phyloP scores from a whole-genome alignment of 1,139 yeast species.

The Lodderomyces metapsilosis region DNA sequence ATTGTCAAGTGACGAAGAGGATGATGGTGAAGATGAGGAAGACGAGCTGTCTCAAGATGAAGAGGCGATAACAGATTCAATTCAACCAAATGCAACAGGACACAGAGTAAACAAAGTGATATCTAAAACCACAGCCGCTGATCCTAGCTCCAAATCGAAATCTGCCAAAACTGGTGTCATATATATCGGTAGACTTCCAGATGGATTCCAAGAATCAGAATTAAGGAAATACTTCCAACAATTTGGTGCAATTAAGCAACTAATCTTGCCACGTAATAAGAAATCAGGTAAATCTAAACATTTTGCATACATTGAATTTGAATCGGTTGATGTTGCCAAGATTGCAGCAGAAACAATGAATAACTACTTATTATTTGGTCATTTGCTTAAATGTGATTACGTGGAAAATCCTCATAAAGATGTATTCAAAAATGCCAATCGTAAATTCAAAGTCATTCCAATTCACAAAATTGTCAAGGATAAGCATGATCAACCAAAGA shows the following conservation, averaged over 20 bases:
- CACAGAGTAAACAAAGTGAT: constrained; percentile 31
- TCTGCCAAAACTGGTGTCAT: constrained; percentile 56
- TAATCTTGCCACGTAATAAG: constrained; percentile 83
- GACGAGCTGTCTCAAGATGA: constrained; percentile 9
- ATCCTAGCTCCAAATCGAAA: constrained; percentile 15
- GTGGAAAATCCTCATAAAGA: constrained; percentile 49
- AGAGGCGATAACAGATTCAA: constrained; percentile 14
- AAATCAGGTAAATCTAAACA: constrained; percentile 91
- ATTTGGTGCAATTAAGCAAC: constrained; percentile 78
- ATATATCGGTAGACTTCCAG: constrained; percentile 89
- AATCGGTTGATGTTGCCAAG: constrained; percentile 69
- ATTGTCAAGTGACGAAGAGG: constrained; percentile 18
- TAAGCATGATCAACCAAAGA: constrained; percentile 57
- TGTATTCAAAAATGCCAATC: constrained; percentile 53
- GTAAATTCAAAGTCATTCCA: constrained; percentile 59
- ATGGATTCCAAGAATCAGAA: constrained; percentile 86
- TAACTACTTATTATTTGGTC: constrained; percentile 87
- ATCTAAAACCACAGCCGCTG: constrained; percentile 10
- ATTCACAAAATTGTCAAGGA: constrained; percentile 56
- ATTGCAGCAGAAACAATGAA: constrained; percentile 95
- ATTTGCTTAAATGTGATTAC: constrained; percentile 67
- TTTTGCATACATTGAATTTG: constrained; percentile 87
- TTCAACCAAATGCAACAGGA: constrained; percentile 14
- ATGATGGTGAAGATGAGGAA: constrained; percentile 16
- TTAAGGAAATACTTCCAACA: constrained; percentile 79